Conservation (phyloP, 2,329 filamentous ascomycete species). For the Phaeosphaeriaceae sp. region DNA sequence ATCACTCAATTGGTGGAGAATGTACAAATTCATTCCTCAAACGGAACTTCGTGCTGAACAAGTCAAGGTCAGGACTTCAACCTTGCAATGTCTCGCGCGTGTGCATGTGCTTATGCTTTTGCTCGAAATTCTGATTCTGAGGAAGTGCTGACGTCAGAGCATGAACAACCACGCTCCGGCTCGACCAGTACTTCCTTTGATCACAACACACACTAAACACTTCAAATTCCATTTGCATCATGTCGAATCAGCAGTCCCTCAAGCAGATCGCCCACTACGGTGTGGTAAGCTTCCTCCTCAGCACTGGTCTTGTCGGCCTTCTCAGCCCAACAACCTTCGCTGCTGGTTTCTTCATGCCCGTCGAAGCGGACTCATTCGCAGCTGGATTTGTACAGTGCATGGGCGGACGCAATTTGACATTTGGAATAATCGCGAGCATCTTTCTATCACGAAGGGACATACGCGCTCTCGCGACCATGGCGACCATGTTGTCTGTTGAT, state of each 20-base stretch:
- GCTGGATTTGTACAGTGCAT: conserved; percentile 26
- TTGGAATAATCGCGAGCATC: conserved; percentile 17
- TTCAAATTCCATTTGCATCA: not conserved
- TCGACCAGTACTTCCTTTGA: not conserved
- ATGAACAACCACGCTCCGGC: not conserved
- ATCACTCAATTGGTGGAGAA: too few relatives aligned
- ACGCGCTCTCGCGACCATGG: conserved; percentile 17
- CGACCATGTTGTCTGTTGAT: conserved; percentile 19
- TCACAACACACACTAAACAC: not conserved
- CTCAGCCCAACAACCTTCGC: conserved; percentile 20
- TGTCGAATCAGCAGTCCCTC: conserved; percentile 3
- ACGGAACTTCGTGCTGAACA: too few relatives aligned
- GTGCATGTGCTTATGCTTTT: not conserved
- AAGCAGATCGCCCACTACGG: conserved; percentile 21
- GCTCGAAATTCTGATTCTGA: too few relatives aligned
- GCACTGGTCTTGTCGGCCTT: conserved; percentile 16
- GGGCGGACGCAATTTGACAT: conserved; percentile 22
- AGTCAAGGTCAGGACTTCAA: not conserved
- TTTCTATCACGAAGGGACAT: conserved; percentile 13
- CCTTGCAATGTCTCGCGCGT: not conserved
- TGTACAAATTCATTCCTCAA: too few relatives aligned
- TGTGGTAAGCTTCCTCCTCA: conserved; percentile 17
- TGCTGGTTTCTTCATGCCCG: conserved; percentile 19
- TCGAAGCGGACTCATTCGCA: conserved; percentile 16
- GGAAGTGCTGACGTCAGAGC: not conserved